These are phyloP conservation scores for Brachypodium distachyon DNA, from an alignment of 202 grass and related monocot genomes.

Conservation along the genomic window DNA sequence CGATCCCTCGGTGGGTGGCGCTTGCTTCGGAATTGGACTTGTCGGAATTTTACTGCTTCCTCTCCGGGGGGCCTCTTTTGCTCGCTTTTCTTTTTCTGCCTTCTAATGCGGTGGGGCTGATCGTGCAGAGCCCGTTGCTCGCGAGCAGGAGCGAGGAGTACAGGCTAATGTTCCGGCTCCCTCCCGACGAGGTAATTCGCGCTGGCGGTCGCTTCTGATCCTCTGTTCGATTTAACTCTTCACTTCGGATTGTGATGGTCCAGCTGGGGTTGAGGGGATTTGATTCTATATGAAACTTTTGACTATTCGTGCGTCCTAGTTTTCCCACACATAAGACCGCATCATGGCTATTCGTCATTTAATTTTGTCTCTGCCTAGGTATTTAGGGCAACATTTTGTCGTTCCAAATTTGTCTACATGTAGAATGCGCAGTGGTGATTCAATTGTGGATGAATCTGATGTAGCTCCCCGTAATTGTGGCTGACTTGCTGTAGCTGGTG, in stretches of 20 bases:
- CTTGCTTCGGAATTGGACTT: conserved; percentile 32
- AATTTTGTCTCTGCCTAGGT: neutral
- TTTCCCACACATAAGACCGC: conserved; percentile 7
- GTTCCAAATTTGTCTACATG: neutral
- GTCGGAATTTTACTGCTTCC: neutral
- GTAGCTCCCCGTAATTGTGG: neutral
- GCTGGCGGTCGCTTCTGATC: neutral
- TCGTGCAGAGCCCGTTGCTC: conserved; percentile 41
- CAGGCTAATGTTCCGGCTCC: conserved; percentile 77
- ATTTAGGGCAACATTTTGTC: neutral
- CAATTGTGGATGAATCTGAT: neutral
- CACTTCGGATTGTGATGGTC: neutral
- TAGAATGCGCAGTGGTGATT: neutral
- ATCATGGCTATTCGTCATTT: neutral
- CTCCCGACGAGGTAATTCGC: conserved; percentile 70
- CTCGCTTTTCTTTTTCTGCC: neutral
- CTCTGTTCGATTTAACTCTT: neutral
- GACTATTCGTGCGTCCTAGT: neutral
- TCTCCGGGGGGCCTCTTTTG: neutral
- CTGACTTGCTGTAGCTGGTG: neutral
- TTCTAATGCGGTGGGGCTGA: neutral
- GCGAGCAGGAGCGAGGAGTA: conserved; percentile 90
- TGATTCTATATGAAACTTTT: neutral
- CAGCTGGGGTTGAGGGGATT: neutral
- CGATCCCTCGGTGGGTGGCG: conserved; percentile 48